Conservation (phyloP, 2,329 filamentous ascomycete species). For the Blastomyces percursus region DNA sequence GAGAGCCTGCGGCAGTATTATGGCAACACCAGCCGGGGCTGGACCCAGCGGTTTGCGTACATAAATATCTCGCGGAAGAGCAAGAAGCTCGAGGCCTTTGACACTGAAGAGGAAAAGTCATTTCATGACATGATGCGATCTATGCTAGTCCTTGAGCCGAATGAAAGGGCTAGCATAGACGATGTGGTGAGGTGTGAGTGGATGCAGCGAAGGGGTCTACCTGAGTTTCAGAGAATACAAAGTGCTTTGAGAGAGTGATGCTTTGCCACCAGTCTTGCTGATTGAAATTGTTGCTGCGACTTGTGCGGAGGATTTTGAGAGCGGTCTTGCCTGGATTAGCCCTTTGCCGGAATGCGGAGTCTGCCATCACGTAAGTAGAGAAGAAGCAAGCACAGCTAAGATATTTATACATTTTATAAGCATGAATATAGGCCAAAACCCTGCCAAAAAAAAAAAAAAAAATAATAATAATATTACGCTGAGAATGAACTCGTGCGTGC, state of each 20-base stretch:
- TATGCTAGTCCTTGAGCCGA: slow-evolving; percentile 13
- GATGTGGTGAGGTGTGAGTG: slow-evolving; percentile 14
- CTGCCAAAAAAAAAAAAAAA: too few relatives aligned
- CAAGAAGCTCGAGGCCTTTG: slow-evolving; percentile 9
- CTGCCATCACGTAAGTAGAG: too few relatives aligned
- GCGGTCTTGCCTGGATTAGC: too few relatives aligned
- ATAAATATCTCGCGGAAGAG: slow-evolving; percentile 10
- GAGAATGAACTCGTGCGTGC: too few relatives aligned
- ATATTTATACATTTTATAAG: too few relatives aligned
- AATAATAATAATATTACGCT: too few relatives aligned
- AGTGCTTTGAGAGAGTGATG: neutral
- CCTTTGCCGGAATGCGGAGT: too few relatives aligned
- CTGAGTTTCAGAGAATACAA: slow-evolving; percentile 11
- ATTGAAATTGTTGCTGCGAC: too few relatives aligned
- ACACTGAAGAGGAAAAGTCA: slow-evolving; percentile 12
- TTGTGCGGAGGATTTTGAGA: too few relatives aligned
- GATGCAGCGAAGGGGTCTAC: slow-evolving; percentile 16
- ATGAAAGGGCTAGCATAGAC: slow-evolving; percentile 12
- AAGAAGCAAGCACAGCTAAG: too few relatives aligned
- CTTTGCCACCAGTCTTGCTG: too few relatives aligned
- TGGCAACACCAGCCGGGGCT: slow-evolving; percentile 3
- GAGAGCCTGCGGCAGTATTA: slow-evolving; percentile 8
- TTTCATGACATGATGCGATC: slow-evolving; percentile 15
- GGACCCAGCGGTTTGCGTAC: slow-evolving; percentile 5
- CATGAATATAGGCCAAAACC: too few relatives aligned